Base-by-base conservation (phyloP, 441 rosid genomes). In the Macaranga tanarius region DNA sequence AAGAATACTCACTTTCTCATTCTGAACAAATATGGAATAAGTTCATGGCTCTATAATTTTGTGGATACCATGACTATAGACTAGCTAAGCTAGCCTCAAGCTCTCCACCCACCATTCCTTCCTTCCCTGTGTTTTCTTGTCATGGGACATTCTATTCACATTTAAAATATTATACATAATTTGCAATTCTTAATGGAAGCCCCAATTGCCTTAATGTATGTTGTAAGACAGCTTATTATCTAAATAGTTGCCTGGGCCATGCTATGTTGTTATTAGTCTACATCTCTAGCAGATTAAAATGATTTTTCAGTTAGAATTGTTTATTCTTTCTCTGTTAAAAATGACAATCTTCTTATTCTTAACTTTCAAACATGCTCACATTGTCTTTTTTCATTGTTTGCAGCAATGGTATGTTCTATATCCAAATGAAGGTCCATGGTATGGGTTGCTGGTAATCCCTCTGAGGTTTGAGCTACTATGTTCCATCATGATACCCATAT, bases 401-500 rank as follows among this genome's bases (percentile, higher is more conserved):
- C 85, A 93, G 99, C 97, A 87, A 92, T 96, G 97, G 98, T 96
- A 96, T 87, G 97, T 93, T 75, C 80, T 69, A 60, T 96, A 96
- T 80, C 99, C 98, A 57, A 79, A 85, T 72, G 90, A 93, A 80
- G 96, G 92, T 70, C 99, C 97, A 42, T 96, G 99, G 99, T 96
- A 90, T 78, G 98, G 93, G 77, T 83, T 93, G 58, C 78, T 96
- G 83, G 85, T 96, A 76, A 96, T 96, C 73, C 99, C 98, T 72
- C 81, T 96, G 71, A 91, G 99, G 84, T 96, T 96, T 79, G 98
- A 96, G 88, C 97, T 96, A 75, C 89, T 96, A 45, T 96, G 99
- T 81, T 96, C 99, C 80, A 96, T 96, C 81, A 96, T 96, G 98
- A 96, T 96, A 82, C 98, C 99, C 52, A 96, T 96, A 73, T 96